Evolutionary conservation across 208 protist genomes (phyloP).

Genomic region (Novymonas esmeraldas): DNA sequence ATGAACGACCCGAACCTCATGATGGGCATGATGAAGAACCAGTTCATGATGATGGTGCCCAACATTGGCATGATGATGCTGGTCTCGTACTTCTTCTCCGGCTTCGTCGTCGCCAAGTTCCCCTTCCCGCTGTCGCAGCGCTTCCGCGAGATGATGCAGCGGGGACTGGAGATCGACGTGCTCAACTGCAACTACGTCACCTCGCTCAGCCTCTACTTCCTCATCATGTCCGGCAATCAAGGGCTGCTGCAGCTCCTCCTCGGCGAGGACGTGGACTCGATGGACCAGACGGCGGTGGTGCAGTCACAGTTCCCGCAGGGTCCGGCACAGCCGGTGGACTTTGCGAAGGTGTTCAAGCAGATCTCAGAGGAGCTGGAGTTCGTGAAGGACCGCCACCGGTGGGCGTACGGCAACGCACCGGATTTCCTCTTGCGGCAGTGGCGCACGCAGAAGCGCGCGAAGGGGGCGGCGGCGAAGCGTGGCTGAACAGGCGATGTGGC

Average conservation of each 20-base stretch:
- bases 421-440: conserved; percentile 66
- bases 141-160: conserved; percentile 95
- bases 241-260: conserved; percentile 94
- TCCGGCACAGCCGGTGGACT: conserved; percentile 71
- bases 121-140: conserved; percentile 94
- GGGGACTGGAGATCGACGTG: conserved; percentile 93
- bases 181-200: conserved; percentile 96
- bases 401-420: conserved; percentile 66
- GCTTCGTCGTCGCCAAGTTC: conserved; percentile 96
- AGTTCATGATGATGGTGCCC: conserved; percentile 93
- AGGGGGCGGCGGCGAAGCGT: conserved; percentile 13
- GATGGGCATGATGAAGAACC: conserved; percentile 95
- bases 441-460: conserved; percentile 36
- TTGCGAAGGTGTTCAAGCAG: conserved; percentile 81
- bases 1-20: conserved; percentile 94
- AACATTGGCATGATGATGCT: conserved; percentile 97
- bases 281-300: conserved; percentile 46
- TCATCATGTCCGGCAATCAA: conserved; percentile 94
- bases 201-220: conserved; percentile 96
- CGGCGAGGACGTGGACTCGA: conserved; percentile 67
- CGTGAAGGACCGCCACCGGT: conserved; percentile 72
- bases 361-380: conserved; percentile 77
- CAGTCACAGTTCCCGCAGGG: conserved; percentile 59
- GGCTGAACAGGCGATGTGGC: too few species aligned
- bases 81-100: conserved; percentile 96